Base-by-base conservation (phyloP, 78 protist genomes). In the Dictyostelium intermedium region DNA sequence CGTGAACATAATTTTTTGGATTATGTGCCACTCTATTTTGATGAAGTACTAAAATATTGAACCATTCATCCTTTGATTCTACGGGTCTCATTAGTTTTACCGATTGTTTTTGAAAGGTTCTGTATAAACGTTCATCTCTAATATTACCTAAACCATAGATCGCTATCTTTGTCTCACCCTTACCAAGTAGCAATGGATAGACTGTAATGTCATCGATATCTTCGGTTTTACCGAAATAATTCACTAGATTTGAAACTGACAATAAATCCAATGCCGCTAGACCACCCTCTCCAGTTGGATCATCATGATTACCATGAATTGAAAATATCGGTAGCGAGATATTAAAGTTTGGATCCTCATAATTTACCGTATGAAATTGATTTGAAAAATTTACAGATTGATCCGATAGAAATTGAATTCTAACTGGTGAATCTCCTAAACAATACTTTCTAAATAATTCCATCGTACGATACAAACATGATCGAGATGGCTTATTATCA, bases 281-380 rank as follows among this genome's bases (percentile, higher is more conserved):
- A 30, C 87, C 84, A 34, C 97, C 98, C 20, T 97, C 97, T n/a
- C 99, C 99, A 3, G 96, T 50, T 2, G 99, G 99, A 61, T 99
- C 99, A 82, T 99, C 99, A 70, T 99, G 99, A 89, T 99, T 99
- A 61, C 99, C 99, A 72, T 99, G 99, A 35, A 99, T 98, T 13
- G 97, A 35, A 72, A 99, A 99, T 50, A 99, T 91, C 0, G 99
- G 99, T 53, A 99, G 20, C n/a, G 85, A n/a, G 18, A 99, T 96
- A 79, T 99, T 99, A 69, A 92, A 45, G 78, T 99, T 98, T 20
- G 99, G 99, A 92, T 99, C 99, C 69, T 92, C 97, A 83, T 86
- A 99, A 82, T 99, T 99, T 69, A 86, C 99, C 30, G 84, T 82
- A 23, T 84, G 92, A 30, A 95, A 89, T 37, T 76, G 80, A 20